Evolutionary conservation across 495 filamentous ascomycete genomes (phyloP).

Genomic region (Cercophora sp.): DNA sequence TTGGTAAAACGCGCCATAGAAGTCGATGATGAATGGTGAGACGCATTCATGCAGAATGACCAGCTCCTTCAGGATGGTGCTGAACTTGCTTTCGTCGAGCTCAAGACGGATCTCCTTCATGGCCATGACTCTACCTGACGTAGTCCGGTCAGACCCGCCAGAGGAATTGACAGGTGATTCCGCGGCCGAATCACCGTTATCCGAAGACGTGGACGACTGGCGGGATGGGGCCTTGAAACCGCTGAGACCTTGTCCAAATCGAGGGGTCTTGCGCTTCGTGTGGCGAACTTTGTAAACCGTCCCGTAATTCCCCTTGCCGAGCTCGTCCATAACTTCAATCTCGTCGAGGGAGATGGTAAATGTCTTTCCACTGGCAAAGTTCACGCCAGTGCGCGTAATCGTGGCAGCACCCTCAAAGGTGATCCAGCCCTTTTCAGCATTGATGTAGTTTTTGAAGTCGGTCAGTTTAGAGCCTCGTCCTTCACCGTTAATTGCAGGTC

Average conservation of each 20-base stretch:
- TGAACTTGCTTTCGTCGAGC: constrained; percentile 92
- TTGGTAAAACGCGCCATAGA: constrained; percentile 98
- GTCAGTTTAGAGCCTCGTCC: constrained; percentile 66
- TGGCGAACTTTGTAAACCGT: constrained; percentile 96
- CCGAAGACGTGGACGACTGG: constrained; percentile 31
- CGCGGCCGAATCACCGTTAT: constrained; percentile 20
- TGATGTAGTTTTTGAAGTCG: constrained; percentile 88
- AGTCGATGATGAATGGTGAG: constrained; percentile 95
- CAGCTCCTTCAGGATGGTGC: constrained; percentile 96
- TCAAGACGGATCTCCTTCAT: constrained; percentile 99
- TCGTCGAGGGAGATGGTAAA: constrained; percentile 96
- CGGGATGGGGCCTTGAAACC: constrained; percentile 48
- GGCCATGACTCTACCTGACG: constrained; percentile 81
- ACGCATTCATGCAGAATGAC: constrained; percentile 93
- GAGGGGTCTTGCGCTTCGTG: constrained; percentile 70
- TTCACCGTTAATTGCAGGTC: constrained; percentile 31
- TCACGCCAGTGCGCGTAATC: constrained; percentile 80
- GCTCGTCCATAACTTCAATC: constrained; percentile 88
- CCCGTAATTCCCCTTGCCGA: constrained; percentile 98
- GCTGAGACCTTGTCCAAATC: constrained; percentile 71
- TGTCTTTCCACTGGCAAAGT: constrained; percentile 83
- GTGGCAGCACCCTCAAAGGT: constrained; percentile 92
- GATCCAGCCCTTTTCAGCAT: constrained; percentile 84
- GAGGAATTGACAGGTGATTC: constrained; percentile 16
- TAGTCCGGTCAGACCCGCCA: constrained; percentile 21